Evolutionary conservation across 2,329 filamentous ascomycete genomes (phyloP), one percentile per base, ranked within the genome.

Genomic region (Aureobasidium zeae): DNA sequence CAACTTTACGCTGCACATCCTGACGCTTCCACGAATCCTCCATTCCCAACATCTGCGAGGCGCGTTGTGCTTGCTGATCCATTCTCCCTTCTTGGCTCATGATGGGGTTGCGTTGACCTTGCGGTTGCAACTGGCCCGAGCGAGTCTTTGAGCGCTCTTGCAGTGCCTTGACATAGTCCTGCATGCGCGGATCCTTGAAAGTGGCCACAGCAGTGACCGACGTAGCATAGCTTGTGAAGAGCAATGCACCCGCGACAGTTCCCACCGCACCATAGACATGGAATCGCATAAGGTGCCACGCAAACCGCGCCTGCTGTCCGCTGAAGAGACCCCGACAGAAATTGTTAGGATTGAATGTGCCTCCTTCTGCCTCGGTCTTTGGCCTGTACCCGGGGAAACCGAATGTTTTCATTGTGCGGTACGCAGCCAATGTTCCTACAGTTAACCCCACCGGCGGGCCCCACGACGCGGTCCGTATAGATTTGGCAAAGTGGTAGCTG

Each of bases 311-410:
- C 41, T 46, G 36, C 2, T 54, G 50, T 0, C 66, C 66, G 36
- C 52, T 57, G 1, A 62, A 25, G 1, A 52, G 46, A 50, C 50
- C 44, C n/a, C n/a, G n/a, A n/a, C n/a, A n/a, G 32, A 64, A 64
- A 20, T 57, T 59, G 24, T 69, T 63, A 4, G 58, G 59, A 24
- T 64, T 58, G 43, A 67, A 63, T 10, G 53, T 52, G 47, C 60
- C 58, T 1, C 56, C 50, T 26, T 26, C 37, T 24, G 49, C 47
- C 32, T 61, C 60, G 0, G 66, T 63, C 35, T 62, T 61, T 0
- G 66, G 66, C 34, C 59, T 58, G 33, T 58, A 67, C 26, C 66
- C 61, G 3, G 67, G 68, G 39, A 68, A 70, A 9, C 59, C 55
- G 47, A 58, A 62, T 13, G 49, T 56, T n/a, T 47, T 50, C 42